phyloP scores from a whole-genome alignment of 805 yeast species.

The Metschnikowia orientalis region DNA sequence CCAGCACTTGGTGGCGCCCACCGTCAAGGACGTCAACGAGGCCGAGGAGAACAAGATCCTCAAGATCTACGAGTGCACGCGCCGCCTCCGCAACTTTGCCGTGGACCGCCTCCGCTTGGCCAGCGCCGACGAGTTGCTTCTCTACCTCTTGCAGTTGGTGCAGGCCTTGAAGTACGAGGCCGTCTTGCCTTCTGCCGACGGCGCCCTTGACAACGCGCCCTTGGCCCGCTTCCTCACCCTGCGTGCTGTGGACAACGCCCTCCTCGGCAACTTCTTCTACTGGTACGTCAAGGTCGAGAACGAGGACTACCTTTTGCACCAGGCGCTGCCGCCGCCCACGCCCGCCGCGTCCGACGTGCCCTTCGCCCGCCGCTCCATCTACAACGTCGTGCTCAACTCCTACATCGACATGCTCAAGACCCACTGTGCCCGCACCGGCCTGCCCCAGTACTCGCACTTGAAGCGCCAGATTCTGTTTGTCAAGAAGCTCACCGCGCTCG shows the following conservation, averaged over 20 bases:
- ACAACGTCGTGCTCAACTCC: slow-evolving; percentile 34
- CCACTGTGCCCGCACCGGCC: slow-evolving; percentile 24
- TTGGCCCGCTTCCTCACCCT: slow-evolving; percentile 71
- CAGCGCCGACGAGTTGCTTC: slow-evolving; percentile 70
- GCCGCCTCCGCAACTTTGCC: slow-evolving; percentile 78
- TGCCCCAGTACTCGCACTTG: slow-evolving; percentile 34
- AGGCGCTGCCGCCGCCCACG: background rate
- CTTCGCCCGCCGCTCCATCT: slow-evolving; percentile 20
- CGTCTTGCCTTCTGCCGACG: too few relatives aligned
- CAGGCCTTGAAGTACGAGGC: slow-evolving; percentile 85
- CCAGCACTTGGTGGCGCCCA: slow-evolving; percentile 13
- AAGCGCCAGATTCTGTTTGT: slow-evolving; percentile 70
- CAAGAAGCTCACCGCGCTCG: slow-evolving; percentile 57
- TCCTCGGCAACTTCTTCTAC: slow-evolving; percentile 76
- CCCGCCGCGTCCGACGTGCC: background rate
- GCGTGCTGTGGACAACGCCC: slow-evolving; percentile 59
- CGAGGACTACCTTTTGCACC: slow-evolving; percentile 47
- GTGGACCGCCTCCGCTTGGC: slow-evolving; percentile 78
- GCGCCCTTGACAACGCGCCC: slow-evolving; percentile 45
- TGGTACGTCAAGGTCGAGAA: slow-evolving; percentile 91
- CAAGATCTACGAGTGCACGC: slow-evolving; percentile 37
- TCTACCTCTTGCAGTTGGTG: slow-evolving; percentile 83
- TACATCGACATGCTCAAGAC: slow-evolving; percentile 36
- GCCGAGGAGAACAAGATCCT: slow-evolving; percentile 28
- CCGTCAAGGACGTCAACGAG: slow-evolving; percentile 13